A percentile compares a stretch with the other conserved stretches of the same genome.
Conservation (phyloP, 1,284 basidiomycete species). For the Wolfiporia cocos region DNA sequence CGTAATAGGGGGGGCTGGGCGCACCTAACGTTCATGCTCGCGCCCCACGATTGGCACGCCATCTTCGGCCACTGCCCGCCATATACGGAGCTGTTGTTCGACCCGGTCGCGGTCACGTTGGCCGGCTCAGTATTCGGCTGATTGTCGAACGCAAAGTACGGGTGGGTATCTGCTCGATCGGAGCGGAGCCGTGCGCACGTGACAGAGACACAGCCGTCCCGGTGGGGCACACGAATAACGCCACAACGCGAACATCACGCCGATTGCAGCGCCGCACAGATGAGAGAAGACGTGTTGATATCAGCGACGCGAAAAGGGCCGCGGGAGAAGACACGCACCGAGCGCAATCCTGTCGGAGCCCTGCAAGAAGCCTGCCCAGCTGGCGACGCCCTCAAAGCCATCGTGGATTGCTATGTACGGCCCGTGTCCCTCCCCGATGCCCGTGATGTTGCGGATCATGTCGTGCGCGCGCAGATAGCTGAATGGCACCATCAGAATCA, state of each 20-base stretch:
- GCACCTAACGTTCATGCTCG: conserved; percentile 41
- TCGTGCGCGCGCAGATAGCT: conserved; percentile 53
- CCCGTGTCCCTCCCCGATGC: conserved; percentile 48
- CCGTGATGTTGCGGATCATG: conserved; percentile 50
- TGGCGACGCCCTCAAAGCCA: conserved; percentile 27
- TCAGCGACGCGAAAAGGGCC: conserved; percentile 21
- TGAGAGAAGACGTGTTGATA: conserved; percentile 22
- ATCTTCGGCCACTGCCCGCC: conserved; percentile 25
- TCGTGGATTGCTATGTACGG: conserved; percentile 52
- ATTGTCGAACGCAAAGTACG: conserved; percentile 36
- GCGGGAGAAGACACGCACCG: conserved; percentile 27
- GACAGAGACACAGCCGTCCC: not conserved
- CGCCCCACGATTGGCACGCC: conserved; percentile 47
- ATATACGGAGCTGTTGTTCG: conserved; percentile 19
- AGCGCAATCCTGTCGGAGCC: conserved; percentile 51
- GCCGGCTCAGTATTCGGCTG: conserved; percentile 30
- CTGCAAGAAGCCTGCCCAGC: conserved; percentile 45
- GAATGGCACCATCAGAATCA: too few species aligned
- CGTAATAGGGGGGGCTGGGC: conserved; percentile 28
- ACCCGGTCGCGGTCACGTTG: conserved; percentile 24
- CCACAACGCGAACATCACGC: not conserved
- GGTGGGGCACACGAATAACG: not conserved
- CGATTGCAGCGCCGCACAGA: conserved; percentile 11
- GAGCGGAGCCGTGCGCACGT: conserved; percentile 15
- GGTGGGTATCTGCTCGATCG: conserved; percentile 41